These are phyloP conservation scores for Paramecium biaurelia DNA, from an alignment of 73 alveolate genomes.

Conservation along the genomic window DNA sequence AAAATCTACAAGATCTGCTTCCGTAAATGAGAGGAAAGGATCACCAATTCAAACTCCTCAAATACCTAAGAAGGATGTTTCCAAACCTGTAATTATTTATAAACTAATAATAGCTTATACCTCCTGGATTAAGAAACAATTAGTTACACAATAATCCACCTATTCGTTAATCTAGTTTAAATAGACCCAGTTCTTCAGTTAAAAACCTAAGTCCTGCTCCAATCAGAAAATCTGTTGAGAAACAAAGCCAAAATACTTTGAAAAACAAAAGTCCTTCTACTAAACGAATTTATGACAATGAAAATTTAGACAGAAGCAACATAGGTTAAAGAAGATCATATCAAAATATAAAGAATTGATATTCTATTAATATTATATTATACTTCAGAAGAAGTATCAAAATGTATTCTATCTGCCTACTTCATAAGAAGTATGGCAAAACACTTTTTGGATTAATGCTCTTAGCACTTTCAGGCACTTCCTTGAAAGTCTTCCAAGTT, in stretches of 20 bases:
- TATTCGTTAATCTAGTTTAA: conserved; percentile 16
- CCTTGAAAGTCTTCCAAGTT: conserved; percentile 72
- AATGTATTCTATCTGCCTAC: neutral
- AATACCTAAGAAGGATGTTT: neutral
- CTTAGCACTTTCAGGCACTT: conserved; percentile 68
- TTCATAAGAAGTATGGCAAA: conserved; percentile 72
- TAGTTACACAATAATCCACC: neutral
- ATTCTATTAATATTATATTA: neutral
- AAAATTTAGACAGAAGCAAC: neutral
- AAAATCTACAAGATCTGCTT: conserved; percentile 8
- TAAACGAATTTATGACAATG: neutral
- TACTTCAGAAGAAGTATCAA: neutral
- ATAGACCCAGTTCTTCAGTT: conserved; percentile 10
- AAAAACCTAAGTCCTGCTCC: conserved; percentile 4
- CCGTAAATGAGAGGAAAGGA: conserved; percentile 15
- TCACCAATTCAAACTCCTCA: neutral
- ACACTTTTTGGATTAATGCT: conserved; percentile 67
- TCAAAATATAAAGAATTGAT: neutral
- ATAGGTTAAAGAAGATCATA: neutral
- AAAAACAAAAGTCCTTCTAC: neutral
- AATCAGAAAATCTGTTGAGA: neutral
- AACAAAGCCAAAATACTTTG: neutral
- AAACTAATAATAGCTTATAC: neutral
- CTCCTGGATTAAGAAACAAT: neutral
- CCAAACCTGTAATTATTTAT: neutral